Evolutionary conservation across 2,329 filamentous ascomycete genomes (phyloP).

Genomic region (Gremmenia infestans): DNA sequence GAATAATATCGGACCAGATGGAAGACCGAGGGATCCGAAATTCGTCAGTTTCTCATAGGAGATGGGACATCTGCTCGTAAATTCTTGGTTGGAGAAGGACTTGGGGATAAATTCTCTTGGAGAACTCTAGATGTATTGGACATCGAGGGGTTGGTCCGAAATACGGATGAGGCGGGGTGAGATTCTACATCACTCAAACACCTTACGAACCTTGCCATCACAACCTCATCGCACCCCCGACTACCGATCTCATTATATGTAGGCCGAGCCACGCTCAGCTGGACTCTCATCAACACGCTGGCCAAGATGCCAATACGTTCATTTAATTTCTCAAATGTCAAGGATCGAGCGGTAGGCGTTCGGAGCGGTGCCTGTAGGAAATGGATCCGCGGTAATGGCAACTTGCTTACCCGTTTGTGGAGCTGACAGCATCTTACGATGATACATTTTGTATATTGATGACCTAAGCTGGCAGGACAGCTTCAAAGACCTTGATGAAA

Average conservation of each 20-base stretch:
- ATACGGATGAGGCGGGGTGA: not conserved
- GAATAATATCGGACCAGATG: conserved; percentile 85
- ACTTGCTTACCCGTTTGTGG: not conserved
- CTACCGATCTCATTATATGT: not conserved
- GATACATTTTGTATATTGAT: too few species aligned
- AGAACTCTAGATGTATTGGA: not conserved
- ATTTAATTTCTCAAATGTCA: not conserved
- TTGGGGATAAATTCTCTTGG: not conserved
- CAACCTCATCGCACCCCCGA: not conserved
- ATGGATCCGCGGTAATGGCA: not conserved
- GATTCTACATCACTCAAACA: not conserved
- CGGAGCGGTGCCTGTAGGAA: not conserved
- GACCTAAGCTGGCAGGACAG: too few species aligned
- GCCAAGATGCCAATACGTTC: not conserved
- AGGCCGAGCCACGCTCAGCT: not conserved
- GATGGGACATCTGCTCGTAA: not conserved
- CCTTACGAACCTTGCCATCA: not conserved
- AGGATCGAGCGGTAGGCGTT: not conserved
- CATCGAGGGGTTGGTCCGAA: not conserved
- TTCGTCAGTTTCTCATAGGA: conserved; percentile 73
- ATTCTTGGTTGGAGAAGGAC: not conserved
- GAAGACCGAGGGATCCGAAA: conserved; percentile 84
- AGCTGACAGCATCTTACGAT: too few species aligned
- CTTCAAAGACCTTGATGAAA: too few species aligned
- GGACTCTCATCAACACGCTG: not conserved